Percentiles rank a stretch among this genome's conserved stretches.
phyloP scores from a whole-genome alignment of 2,329 filamentous ascomycete species.

The Cladosporium sp. region DNA sequence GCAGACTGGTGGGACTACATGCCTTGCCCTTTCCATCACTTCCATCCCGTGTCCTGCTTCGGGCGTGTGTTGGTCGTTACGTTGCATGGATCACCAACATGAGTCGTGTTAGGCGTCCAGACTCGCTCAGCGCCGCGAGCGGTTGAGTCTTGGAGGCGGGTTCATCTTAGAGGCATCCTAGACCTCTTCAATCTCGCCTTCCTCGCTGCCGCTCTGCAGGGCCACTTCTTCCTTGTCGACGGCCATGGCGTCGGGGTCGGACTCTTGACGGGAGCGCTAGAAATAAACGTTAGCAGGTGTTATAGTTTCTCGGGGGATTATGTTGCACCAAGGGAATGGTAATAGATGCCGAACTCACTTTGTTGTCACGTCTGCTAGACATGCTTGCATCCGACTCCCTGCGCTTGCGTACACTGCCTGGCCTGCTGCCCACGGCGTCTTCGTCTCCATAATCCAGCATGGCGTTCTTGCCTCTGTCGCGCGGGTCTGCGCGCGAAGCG shows the following conservation, averaged over 20 bases:
- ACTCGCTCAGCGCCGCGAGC: neutral
- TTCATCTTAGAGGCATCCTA: constrained; percentile 29
- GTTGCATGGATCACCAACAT: neutral
- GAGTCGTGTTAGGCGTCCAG: neutral
- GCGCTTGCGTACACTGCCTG: constrained; percentile 66
- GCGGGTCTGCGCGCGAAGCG: constrained; percentile 75
- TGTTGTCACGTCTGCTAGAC: constrained; percentile 41
- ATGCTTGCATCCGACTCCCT: constrained; percentile 60
- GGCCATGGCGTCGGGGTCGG: constrained; percentile 24
- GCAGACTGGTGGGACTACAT: constrained; percentile 2
- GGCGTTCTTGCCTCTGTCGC: constrained; percentile 66
- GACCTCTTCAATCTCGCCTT: constrained; percentile 92
- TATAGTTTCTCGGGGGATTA: neutral
- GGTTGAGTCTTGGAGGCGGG: constrained; percentile 2
- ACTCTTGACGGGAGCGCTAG: constrained; percentile 30
- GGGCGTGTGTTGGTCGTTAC: neutral
- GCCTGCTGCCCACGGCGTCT: constrained; percentile 50
- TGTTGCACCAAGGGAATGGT: neutral
- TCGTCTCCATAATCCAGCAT: constrained; percentile 87
- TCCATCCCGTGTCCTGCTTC: neutral
- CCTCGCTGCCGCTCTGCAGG: constrained; percentile 86
- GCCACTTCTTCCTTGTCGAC: constrained; percentile 56
- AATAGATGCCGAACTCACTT: constrained; percentile 37
- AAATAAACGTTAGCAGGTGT: constrained; percentile 9
- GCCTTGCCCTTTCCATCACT: neutral